These are phyloP conservation scores for Hylodesmum podocarpum DNA, from an alignment of 306 rosid species.

Conservation along the genomic window DNA sequence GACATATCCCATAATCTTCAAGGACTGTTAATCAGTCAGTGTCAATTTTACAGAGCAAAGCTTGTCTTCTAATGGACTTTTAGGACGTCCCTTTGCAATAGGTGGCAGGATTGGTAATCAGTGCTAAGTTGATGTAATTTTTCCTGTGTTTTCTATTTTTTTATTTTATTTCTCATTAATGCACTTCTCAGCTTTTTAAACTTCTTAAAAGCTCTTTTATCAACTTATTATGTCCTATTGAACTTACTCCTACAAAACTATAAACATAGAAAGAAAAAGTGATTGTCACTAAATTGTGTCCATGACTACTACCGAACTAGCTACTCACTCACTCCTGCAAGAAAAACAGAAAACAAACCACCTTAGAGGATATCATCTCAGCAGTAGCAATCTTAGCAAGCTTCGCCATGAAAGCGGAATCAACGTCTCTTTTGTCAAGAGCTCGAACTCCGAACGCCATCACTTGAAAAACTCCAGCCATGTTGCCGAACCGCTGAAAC, in stretches of 20 bases:
- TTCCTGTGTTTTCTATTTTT: neutral
- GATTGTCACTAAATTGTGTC: neutral
- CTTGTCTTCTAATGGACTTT: neutral
- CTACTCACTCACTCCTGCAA: neutral
- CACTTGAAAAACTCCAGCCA: constrained; percentile 95
- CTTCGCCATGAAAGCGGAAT: constrained; percentile 72
- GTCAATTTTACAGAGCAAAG: neutral
- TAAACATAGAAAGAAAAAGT: neutral
- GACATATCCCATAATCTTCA: neutral
- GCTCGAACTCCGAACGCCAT: constrained; percentile 89
- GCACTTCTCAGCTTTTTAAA: neutral
- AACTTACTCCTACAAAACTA: neutral
- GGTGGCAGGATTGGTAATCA: neutral
- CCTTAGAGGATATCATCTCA: constrained; percentile 91
- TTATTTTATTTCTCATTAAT: neutral
- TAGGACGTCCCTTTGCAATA: neutral
- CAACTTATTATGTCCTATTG: too few relatives aligned
- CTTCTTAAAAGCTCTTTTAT: too few relatives aligned
- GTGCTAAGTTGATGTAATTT: neutral
- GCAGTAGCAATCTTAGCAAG: constrained; percentile 93
- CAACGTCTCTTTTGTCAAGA: constrained; percentile 61
- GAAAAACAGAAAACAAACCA: constrained; percentile 39
- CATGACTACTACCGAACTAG: neutral
- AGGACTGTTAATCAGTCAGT: neutral
- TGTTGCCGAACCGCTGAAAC: constrained; percentile 83